Conservation (phyloP, 1,284 basidiomycete species). For the Neonothopanus nambi region DNA sequence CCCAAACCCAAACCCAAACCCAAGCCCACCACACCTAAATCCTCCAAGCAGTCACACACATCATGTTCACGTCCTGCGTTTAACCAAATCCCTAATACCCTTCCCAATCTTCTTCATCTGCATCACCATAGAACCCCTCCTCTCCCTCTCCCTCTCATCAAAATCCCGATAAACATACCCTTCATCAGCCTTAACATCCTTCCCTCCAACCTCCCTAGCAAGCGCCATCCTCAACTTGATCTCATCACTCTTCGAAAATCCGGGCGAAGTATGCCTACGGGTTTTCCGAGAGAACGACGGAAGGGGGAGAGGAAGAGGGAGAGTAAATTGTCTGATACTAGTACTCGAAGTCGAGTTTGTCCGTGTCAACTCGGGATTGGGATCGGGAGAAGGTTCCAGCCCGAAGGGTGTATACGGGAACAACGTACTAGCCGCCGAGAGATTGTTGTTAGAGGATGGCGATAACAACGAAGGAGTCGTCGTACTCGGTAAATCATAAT, state of each 20-base stretch:
- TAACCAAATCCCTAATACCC: conserved; percentile 42
- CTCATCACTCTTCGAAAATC: conserved; percentile 60
- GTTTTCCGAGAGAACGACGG: no score
- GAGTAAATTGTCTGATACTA: no score
- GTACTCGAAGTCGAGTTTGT: no score
- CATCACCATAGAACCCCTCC: conserved; percentile 24
- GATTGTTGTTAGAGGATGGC: no score
- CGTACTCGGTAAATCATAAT: no score
- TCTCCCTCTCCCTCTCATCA: conserved; percentile 15
- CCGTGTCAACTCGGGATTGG: no score
- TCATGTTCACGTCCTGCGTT: neutral
- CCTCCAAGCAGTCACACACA: no score
- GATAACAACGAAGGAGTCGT: no score
- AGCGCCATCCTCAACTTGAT: conserved; percentile 58
- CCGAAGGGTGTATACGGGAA: conserved; percentile 4
- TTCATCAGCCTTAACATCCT: conserved; percentile 27
- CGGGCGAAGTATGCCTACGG: conserved; percentile 18
- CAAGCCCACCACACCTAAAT: no score
- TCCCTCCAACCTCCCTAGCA: conserved; percentile 36
- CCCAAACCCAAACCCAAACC: no score
- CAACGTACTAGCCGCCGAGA: neutral
- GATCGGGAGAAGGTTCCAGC: conserved; percentile 3
- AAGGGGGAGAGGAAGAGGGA: no score
- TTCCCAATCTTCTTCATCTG: conserved; percentile 42
- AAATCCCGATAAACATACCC: conserved; percentile 32